Evolutionary conservation across 129 eudicot genomes (phyloP).

Genomic region (Deinandra increscens): DNA sequence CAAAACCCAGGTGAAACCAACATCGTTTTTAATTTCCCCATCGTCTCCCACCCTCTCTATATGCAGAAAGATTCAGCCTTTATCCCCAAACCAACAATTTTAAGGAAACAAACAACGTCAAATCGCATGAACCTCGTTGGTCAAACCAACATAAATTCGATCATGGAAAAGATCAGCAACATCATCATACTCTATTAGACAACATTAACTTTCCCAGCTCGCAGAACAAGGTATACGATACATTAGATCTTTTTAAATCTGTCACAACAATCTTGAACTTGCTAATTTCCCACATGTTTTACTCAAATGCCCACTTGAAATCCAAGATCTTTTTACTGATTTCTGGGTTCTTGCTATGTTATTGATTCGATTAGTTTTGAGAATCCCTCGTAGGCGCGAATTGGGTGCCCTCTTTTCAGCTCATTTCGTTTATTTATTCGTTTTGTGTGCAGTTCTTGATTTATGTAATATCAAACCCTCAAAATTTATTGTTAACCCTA

Average conservation of each 20-base stretch:
- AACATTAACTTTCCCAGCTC: constrained; percentile 7
- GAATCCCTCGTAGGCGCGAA: constrained; percentile 7
- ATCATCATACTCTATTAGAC: constrained; percentile 14
- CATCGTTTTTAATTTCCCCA: constrained; percentile 14
- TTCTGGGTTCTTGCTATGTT: not conserved
- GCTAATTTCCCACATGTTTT: not conserved
- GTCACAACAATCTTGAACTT: constrained; percentile 17
- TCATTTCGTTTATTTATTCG: not conserved
- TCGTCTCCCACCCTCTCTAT: constrained; percentile 10
- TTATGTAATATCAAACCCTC: constrained; percentile 14
- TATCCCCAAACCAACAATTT: constrained; percentile 10
- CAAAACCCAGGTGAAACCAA: constrained; percentile 4
- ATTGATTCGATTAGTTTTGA: not conserved
- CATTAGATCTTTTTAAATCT: constrained; percentile 24
- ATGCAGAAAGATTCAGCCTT: constrained; percentile 10
- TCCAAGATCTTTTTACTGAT: constrained; percentile 13
- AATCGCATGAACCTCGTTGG: constrained; percentile 28
- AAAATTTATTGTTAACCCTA: not conserved
- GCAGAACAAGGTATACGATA: constrained; percentile 15
- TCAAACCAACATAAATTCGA: constrained; percentile 24
- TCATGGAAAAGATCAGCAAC: constrained; percentile 12
- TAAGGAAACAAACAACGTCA: constrained; percentile 14
- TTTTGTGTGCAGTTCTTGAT: constrained; percentile 18
- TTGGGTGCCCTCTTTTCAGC: constrained; percentile 3
- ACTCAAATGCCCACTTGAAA: not conserved